Percentiles rank a stretch among this genome's conserved stretches.
Conservation (phyloP, 106 monocot genomes). For the Phalaenopsis aphrodite region DNA sequence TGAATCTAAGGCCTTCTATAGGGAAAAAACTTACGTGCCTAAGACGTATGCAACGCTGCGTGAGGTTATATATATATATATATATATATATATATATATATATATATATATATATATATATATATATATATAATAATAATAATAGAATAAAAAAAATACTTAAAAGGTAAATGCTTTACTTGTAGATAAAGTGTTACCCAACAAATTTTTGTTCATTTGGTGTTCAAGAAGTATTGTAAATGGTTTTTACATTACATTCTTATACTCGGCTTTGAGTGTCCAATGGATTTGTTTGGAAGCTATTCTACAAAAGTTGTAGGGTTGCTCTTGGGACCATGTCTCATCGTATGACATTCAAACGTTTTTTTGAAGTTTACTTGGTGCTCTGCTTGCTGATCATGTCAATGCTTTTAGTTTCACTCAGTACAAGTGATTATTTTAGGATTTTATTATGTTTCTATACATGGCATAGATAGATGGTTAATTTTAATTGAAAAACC, state of each 20-base stretch:
- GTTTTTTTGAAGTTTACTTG: not conserved
- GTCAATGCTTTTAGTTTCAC: not conserved
- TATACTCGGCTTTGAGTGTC: not conserved
- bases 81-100: too few species aligned
- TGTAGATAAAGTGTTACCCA: not conserved
- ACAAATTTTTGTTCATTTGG: not conserved
- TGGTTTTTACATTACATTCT: not conserved
- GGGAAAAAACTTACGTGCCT: too few species aligned
- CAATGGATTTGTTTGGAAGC: not conserved
- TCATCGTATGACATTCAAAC: not conserved
- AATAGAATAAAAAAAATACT: not conserved
- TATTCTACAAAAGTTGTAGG: not conserved
- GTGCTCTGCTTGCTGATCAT: not conserved
- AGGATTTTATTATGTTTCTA: not conserved
- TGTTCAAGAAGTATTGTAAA: not conserved
- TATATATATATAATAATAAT: too few species aligned
- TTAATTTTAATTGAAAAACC: not conserved
- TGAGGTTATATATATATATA: too few species aligned
- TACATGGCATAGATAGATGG: not conserved
- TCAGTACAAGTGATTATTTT: not conserved
- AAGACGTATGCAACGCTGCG: too few species aligned
- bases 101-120: too few species aligned
- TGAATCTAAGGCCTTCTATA: too few species aligned
- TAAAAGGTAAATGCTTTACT: not conserved
- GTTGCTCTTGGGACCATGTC: not conserved